Percentiles rank a stretch among this genome's conserved stretches.
Evolutionary conservation across 2,329 filamentous ascomycete species (phyloP).

Genomic region (Juglanconis juglandina): DNA sequence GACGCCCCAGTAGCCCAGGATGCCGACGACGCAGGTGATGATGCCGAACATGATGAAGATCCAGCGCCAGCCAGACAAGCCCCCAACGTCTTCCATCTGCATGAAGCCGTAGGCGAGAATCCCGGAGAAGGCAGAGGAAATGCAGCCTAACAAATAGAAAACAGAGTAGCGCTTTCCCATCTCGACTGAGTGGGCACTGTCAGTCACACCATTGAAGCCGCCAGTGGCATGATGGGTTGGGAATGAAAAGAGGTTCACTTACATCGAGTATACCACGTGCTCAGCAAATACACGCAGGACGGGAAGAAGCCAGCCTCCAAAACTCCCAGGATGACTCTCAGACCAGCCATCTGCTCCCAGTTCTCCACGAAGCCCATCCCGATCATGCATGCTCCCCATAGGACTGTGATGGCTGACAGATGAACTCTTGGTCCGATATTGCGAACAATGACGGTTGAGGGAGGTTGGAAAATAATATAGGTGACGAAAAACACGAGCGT

Average conservation of each 20-base stretch:
- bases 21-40: constrained; percentile 51
- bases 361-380: constrained; percentile 60
- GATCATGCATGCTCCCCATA: constrained; percentile 62
- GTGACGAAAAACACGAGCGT: constrained; percentile 68
- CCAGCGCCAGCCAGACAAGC: constrained; percentile 62
- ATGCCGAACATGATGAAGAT: constrained; percentile 58
- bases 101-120: constrained; percentile 69
- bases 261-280: constrained; percentile 69
- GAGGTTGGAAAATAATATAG: constrained; percentile 69
- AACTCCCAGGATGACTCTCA: constrained; percentile 58
- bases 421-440: constrained; percentile 61
- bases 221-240: neutral
- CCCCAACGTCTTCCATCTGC: constrained; percentile 57
- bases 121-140: constrained; percentile 63
- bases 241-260: constrained; percentile 26
- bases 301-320: constrained; percentile 72
- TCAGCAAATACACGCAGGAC: constrained; percentile 67
- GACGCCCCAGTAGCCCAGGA: constrained; percentile 53
- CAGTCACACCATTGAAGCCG: neutral
- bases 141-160: constrained; percentile 67
- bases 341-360: constrained; percentile 49
- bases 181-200: constrained; percentile 45
- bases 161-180: constrained; percentile 65
- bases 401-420: constrained; percentile 49
- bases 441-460: constrained; percentile 65